A percentile compares a stretch with the other conserved stretches of the same genome.
phyloP scores from a whole-genome alignment of 2,329 filamentous ascomycete species.

The Fonsecaea multimorphosa region DNA sequence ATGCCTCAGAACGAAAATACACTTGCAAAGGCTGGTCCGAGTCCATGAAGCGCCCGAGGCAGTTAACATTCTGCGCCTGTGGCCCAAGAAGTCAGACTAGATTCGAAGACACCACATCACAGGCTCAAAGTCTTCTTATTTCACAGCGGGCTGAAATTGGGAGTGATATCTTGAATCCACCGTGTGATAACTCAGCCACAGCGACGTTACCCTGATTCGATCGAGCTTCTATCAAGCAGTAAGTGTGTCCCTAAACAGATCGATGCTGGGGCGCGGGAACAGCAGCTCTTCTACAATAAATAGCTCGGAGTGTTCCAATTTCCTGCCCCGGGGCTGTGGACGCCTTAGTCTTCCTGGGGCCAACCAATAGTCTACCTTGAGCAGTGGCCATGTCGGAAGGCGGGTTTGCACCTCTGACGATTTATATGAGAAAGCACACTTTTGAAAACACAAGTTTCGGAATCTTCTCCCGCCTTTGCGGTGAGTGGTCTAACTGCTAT shows the following conservation, averaged over 20 bases:
- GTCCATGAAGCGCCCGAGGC: neutral
- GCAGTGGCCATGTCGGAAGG: neutral
- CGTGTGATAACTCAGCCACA: neutral
- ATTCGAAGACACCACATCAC: neutral
- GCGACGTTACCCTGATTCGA: neutral
- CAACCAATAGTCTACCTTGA: neutral
- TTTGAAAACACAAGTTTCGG: neutral
- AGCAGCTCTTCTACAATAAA: neutral
- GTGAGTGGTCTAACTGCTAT: neutral
- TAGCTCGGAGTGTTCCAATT: neutral
- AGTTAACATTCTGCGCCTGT: neutral
- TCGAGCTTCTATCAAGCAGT: neutral
- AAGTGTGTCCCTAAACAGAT: neutral
- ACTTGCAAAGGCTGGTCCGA: neutral
- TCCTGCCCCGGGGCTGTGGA: neutral
- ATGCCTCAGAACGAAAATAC: neutral
- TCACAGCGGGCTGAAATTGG: neutral
- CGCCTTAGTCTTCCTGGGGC: neutral
- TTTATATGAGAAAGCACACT: neutral
- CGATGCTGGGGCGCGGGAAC: neutral
- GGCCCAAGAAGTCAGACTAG: neutral
- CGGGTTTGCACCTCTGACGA: neutral
- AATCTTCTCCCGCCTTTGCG: neutral
- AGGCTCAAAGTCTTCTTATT: neutral
- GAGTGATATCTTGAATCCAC: neutral